Conservation (phyloP, 345 rosid genomes). For the Lepidium africanum region DNA sequence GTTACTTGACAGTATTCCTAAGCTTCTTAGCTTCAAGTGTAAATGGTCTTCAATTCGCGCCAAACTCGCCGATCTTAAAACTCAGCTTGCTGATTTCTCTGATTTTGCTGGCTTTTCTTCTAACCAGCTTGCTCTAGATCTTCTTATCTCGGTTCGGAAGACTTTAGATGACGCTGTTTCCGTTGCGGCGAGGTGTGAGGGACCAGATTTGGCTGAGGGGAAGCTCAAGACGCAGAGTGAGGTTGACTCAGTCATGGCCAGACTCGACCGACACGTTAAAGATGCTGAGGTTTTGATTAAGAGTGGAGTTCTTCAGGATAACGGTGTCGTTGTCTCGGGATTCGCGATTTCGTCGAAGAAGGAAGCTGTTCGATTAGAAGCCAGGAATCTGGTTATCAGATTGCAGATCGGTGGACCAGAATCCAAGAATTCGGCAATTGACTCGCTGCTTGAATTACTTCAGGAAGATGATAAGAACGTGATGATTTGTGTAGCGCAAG, state of each 20-base stretch:
- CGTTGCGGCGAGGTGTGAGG: slow-evolving; percentile 45
- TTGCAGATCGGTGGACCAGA: slow-evolving; percentile 74
- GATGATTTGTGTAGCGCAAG: slow-evolving; percentile 80
- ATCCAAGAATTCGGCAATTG: slow-evolving; percentile 72
- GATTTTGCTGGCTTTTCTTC: slow-evolving; percentile 41
- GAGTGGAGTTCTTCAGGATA: slow-evolving; percentile 51
- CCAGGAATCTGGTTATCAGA: slow-evolving; percentile 59
- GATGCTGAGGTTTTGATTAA: slow-evolving; percentile 60
- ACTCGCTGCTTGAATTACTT: slow-evolving; percentile 44
- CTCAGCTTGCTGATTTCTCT: slow-evolving; percentile 57
- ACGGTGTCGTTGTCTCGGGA: slow-evolving; percentile 15
- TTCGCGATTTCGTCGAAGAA: slow-evolving; percentile 41
- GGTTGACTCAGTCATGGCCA: slow-evolving; percentile 63
- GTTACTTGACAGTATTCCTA: slow-evolving; percentile 39
- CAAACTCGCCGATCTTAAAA: slow-evolving; percentile 52
- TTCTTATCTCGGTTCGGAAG: slow-evolving; percentile 38
- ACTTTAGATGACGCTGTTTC: slow-evolving; percentile 48
- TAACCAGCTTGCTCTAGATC: slow-evolving; percentile 51
- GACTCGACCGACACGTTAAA: slow-evolving; percentile 53
- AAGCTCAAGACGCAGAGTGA: slow-evolving; percentile 90
- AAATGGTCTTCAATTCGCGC: slow-evolving; percentile 66
- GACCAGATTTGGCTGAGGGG: slow-evolving; percentile 46
- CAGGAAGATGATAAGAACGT: slow-evolving; percentile 82
- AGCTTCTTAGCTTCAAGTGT: slow-evolving; percentile 45
- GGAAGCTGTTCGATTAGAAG: slow-evolving; percentile 59